Evolutionary conservation across 1,284 basidiomycete genomes (phyloP), one percentile per base, ranked within the genome.

Genomic region (Schizophyllum commune): DNA sequence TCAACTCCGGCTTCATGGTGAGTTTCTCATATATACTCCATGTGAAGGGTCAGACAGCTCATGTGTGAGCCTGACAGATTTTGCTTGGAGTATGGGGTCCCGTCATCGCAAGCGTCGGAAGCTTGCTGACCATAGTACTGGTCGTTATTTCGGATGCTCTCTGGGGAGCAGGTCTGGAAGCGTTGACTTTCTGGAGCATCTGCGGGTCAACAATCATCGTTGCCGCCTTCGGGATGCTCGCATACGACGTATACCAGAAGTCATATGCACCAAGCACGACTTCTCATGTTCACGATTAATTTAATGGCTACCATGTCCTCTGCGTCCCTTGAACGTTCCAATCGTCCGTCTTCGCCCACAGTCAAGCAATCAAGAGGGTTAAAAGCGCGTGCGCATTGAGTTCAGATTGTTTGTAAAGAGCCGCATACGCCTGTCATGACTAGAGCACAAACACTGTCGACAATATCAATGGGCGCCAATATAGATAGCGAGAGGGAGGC

Each of bases 21-120:
- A 58, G 77, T 63, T 39, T 54, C 13, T 58, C 27, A 60, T 55
- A 58, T 55, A 15, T 22, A 22, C 59, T 56, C 57, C 20, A 55
- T 55, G 61, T 56, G 57, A 39, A 52, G 58, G 62, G 32, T 22
- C 32, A 61, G 57, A 60, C 62, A 56, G 39, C 32, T n/a, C 17
- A 55, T 52, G 19, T 61, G 13, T 22, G 6, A 8, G 6, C 52
- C 8, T n/a, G n/a, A 54, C 63, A 92, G 91, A 82, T 91, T 60
- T 74, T 94, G 1, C 73, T 94, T 52, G 87, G 86, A 19, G 70
- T 89, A 13, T 94, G 91, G 92, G 93, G 92, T 5, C 91, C 92
- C 1, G 84, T 94, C 55, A 81, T 92, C 58, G 84, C 84, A n/a
- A 91, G 89, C 7, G 91, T 94, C 52, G 91, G 91, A 55, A 90